Conservation (phyloP, 1,284 basidiomycete species). For the Ustilago hordei region DNA sequence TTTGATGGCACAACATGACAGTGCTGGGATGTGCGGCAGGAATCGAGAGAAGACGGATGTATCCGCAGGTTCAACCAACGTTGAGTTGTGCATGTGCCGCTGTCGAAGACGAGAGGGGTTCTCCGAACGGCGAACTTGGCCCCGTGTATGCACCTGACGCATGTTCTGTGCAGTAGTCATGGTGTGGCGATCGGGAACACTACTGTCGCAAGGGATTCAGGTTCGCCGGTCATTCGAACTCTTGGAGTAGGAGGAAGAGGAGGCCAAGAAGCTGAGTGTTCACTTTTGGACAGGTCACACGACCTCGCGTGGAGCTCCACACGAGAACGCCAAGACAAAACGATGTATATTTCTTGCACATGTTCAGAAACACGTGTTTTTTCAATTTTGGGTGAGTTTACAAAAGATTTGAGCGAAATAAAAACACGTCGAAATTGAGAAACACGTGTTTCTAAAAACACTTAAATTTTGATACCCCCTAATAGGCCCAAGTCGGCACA, state of each 20-base stretch:
- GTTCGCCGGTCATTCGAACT: no score
- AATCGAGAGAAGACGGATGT: not conserved
- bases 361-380: no score
- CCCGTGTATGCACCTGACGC: not conserved
- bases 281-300: not conserved
- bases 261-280: no score
- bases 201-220: no score
- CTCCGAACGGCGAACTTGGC: not conserved
- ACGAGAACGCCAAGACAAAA: slow-evolving; percentile 5
- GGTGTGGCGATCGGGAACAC: no score
- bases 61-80: slow-evolving; percentile 9
- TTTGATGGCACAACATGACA: not conserved
- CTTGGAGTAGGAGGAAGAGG: no score
- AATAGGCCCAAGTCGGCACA: no score
- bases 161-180: not conserved
- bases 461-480: no score
- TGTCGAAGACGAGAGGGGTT: not conserved
- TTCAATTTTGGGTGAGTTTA: no score
- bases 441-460: no score
- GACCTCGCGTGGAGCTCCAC: slow-evolving; percentile 6
- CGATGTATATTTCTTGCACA: slow-evolving; percentile 8
- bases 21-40: not conserved
- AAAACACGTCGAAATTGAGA: no score
- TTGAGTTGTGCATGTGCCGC: not conserved
- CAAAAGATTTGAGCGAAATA: no score